Evolutionary conservation across 805 yeast genomes (phyloP), one percentile per base, ranked within the genome.

Genomic region (Sugiyamaella qingdaonensis): DNA sequence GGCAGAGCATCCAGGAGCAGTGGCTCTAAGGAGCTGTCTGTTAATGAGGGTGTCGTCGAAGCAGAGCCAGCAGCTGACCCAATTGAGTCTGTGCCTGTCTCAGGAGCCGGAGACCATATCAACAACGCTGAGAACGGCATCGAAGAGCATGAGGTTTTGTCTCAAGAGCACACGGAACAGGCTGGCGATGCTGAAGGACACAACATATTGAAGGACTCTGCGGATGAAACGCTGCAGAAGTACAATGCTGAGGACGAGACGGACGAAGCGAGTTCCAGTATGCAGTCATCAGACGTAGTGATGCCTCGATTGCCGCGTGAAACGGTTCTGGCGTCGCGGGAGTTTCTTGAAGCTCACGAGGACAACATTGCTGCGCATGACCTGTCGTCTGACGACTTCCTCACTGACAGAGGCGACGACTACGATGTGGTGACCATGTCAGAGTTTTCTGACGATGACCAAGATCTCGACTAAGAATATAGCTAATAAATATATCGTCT

Each of bases 401-500:
- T 43, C 19, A 46, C 35, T 35, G 41, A 48, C 27, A 32, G 46
- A 10, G 54, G 41, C 10, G 47, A 36, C 16, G 58, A 52, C 9
- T 49, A 49, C 33, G 55, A 51, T 27, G 43, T 46, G 24, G 53
- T 55, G 27, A 49, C 49, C 21, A 46, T 46, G 48, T 36, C 52
- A 27, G 58, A 55, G 24, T 37, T 52, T 10, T 43, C 49, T 32
- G 56, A 53, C 13, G 49, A 34, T 33, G 49, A 16, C 24, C 39
- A 4, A 34, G 9, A 43, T 33, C 33, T 36, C 18, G 31, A 29
- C 41, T 46, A 19, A 32, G 10, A 27, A 46, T 16, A n/a, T 46
- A 31, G 4, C 13, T 11, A 43, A 13, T 18, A 18, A 43, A 24
- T 43, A 18, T 43, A 43, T 18, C 18, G 13, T 18, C 33, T 39